These are phyloP conservation scores for Chloranthus sessilifolius DNA, from an alignment of 164 flowering plant genomes.

Conservation along the genomic window DNA sequence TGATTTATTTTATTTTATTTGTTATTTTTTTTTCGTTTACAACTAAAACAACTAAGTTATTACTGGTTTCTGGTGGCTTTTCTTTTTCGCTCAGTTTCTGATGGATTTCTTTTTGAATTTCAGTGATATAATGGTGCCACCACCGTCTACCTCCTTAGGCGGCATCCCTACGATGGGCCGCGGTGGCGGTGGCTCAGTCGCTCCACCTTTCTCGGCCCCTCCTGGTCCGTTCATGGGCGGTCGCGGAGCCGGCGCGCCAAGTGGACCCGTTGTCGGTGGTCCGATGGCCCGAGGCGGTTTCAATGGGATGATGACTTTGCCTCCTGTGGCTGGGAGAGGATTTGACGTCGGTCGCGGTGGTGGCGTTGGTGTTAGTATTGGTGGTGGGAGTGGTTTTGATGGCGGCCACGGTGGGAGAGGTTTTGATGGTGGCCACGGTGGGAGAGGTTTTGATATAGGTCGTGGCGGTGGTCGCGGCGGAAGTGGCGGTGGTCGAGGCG, in stretches of 20 bases:
- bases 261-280: no score
- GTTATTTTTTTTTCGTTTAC: no score
- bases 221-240: conserved; percentile 3
- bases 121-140: conserved; percentile 44
- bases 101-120: background rate
- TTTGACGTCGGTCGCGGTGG: conserved; percentile 3
- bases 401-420: conserved; percentile 6
- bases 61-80: background rate
- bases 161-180: conserved; percentile 1
- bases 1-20: background rate
- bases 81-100: background rate
- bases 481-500: conserved; percentile 18
- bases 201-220: conserved; percentile 4
- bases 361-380: conserved; percentile 3
- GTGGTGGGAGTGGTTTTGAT: conserved; percentile 4
- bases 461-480: conserved; percentile 21
- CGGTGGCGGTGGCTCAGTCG: background rate
- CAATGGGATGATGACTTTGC: background rate
- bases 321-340: conserved; percentile 4
- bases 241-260: background rate
- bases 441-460: conserved; percentile 29
- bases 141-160: conserved; percentile 16
- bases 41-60: no score
- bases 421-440: conserved; percentile 11
- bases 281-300: background rate